Evolutionary conservation across 768 basidiomycete species (phyloP), one percentile per base, ranked within the genome.

Genomic region (Boletus bicolor): DNA sequence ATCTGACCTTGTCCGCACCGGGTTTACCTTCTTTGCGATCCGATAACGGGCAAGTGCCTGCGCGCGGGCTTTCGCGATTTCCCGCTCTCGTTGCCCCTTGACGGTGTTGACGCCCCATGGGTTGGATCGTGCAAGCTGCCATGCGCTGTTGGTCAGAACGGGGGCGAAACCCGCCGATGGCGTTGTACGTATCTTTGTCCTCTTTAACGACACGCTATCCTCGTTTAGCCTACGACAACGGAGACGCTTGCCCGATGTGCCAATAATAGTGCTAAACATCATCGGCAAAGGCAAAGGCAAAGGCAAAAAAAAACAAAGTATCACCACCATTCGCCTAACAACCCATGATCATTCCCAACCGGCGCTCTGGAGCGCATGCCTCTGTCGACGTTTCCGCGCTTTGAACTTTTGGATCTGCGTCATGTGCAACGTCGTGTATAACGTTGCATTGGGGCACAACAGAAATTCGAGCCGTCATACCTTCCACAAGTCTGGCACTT

Each of bases 171-270:
- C 21, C 19, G 5, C 28, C 7, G 14, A 15, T 24, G 15, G 15
- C 0, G 17, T 26, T 45, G 47, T 46, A 57, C 36, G 51, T 49
- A 39, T 54, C 56, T 28, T 54, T 9, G 51, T 64, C 59, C 35
- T 60, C 54, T 39, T 58, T 53, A 37, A 56, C 49, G 46, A 64
- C 55, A 11, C 47, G 54, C 55, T 41, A 24, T 24, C 24, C n/a
- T 1, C 2, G n/a, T 45, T 19, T 11, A 34, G 19, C 10, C 5
- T 3, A 43, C 7, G 42, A 26, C 12, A 19, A 14, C 14, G 12
- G 28, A 14, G n/a, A 19, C n/a, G 7, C 39, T 26, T 19, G 32
- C 49, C 46, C 46, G 44, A 49, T 46, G 51, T 14, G 28, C 35
- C 43, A 51, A 41, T 50, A 10, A 5, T 14, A 7, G 17, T 15